Evolutionary conservation across 2,329 filamentous ascomycete species (phyloP).

Genomic region (Talaromyces amestolkiae): DNA sequence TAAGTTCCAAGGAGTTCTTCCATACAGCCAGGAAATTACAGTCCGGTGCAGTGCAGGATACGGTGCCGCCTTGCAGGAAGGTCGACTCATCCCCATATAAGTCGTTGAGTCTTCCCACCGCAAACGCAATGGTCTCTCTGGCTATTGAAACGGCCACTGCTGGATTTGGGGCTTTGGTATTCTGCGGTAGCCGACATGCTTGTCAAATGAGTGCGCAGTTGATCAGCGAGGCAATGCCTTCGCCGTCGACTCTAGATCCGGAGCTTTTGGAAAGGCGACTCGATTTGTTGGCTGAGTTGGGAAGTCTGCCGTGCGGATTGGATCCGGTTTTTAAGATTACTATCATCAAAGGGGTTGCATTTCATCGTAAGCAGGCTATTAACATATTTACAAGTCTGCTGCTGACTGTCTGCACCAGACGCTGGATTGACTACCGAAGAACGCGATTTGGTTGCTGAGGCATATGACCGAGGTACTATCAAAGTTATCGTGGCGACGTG

Average conservation of each 20-base stretch:
- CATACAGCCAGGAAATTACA: slow-evolving; percentile 56
- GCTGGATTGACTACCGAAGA: slow-evolving; percentile 68
- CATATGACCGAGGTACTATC: slow-evolving; percentile 66
- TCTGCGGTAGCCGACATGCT: slow-evolving; percentile 66
- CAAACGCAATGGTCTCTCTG: slow-evolving; percentile 69
- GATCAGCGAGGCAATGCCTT: slow-evolving; percentile 66
- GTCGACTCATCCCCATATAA: slow-evolving; percentile 59
- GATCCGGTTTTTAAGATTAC: slow-evolving; percentile 65
- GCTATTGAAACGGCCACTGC: slow-evolving; percentile 66
- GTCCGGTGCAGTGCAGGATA: slow-evolving; percentile 31
- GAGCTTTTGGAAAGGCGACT: slow-evolving; percentile 57
- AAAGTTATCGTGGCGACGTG: slow-evolving; percentile 75
- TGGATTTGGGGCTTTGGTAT: slow-evolving; percentile 70
- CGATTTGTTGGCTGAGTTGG: slow-evolving; percentile 65
- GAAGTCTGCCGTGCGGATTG: slow-evolving; percentile 63
- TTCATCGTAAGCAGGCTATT: slow-evolving; percentile 60
- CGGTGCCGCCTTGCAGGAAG: slow-evolving; percentile 38
- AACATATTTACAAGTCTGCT: neutral
- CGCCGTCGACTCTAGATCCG: slow-evolving; percentile 46
- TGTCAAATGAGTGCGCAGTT: slow-evolving; percentile 68
- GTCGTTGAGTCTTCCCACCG: slow-evolving; percentile 62
- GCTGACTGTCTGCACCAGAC: slow-evolving; percentile 29
- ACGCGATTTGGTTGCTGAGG: slow-evolving; percentile 66
- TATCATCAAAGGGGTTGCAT: slow-evolving; percentile 66
- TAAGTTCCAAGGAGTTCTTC: slow-evolving; percentile 57